Base-by-base conservation (phyloP, 352 stramenopile species). In the Chrysophaeum taylorii region DNA sequence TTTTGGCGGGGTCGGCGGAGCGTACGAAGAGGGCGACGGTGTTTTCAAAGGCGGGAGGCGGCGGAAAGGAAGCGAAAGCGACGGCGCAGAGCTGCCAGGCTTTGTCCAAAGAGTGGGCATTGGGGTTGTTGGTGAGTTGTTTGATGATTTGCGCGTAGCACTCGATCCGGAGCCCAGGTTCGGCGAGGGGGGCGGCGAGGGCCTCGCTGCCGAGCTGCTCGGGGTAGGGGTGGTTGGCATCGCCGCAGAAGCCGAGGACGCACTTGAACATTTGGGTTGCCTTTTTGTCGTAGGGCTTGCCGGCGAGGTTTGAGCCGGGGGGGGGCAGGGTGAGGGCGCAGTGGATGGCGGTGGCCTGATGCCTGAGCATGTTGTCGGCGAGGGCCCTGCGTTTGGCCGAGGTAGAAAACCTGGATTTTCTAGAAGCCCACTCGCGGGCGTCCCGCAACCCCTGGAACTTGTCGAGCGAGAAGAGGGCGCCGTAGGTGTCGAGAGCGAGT, bases 81-180 rank as follows among this genome's bases (percentile, higher is more conserved):
- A 85, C 42, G 27, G 70, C 76, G 14, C 87, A 62, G n/a, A 87
- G 68, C 62, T 86, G 79, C 74, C 82, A 87, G 33, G 80, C 83
- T 27, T 72, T 69, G 37, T 68, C 68, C 16, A 70, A 29, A 29
- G 73, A 82, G 23, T 69, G 54, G 35, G 60, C 48, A 42, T 50
- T 77, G 0, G 78, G 75, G 72, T 87, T 87, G 27, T 78, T 63
- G 1, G 74, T 81, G 38, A 87, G 78, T 70, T 87, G 82, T 70
- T 87, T 87, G 72, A 85, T 83, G 41, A 85, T 42, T 73, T 87
- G 81, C 18, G 83, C 64, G 69, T 86, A 87, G 4, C 82, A 35
- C 71, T 87, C 82, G 36, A 78, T 77, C 16, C 81, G 79, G 4
- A 87, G 64, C 2, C 15, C 37, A 1, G 52, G 38, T 33, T 78